phyloP scores from a whole-genome alignment of 129 eudicot genomes.

The Erigeron canadensis region DNA sequence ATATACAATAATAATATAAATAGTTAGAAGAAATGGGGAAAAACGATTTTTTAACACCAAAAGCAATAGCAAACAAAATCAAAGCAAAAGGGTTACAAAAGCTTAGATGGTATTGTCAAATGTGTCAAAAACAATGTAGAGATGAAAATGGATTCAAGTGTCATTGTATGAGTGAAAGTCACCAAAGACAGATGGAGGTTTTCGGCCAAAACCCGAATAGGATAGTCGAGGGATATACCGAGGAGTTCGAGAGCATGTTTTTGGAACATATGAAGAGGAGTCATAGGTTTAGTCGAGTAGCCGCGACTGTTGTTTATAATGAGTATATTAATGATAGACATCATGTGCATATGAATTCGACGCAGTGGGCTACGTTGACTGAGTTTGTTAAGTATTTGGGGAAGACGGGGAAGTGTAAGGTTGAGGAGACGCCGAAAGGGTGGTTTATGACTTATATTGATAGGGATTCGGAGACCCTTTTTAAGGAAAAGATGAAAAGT shows the following conservation, averaged over 20 bases:
- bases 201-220: conserved; percentile 89
- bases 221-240: conserved; percentile 68
- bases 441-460: conserved; percentile 93
- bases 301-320: conserved; percentile 89
- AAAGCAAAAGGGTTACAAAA: conserved; percentile 91
- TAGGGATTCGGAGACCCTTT: conserved; percentile 78
- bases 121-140: conserved; percentile 96
- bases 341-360: conserved; percentile 89
- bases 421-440: conserved; percentile 89
- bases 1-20: no score
- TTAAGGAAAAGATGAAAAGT: conserved; percentile 74
- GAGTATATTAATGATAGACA: conserved; percentile 82
- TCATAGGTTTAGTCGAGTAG: conserved; percentile 84
- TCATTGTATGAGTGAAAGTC: conserved; percentile 91
- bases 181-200: conserved; percentile 90
- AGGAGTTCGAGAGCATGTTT: conserved; percentile 67
- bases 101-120: conserved; percentile 94
- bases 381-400: conserved; percentile 88
- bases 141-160: conserved; percentile 95
- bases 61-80: conserved; percentile 89
- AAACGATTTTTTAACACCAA: conserved; percentile 84
- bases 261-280: conserved; percentile 87
- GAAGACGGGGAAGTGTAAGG: conserved; percentile 71
- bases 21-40: conserved; percentile 71
- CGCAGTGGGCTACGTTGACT: conserved; percentile 85